Base-by-base conservation (phyloP, 2,329 filamentous ascomycete species). In the Aspergillus unguis region DNA sequence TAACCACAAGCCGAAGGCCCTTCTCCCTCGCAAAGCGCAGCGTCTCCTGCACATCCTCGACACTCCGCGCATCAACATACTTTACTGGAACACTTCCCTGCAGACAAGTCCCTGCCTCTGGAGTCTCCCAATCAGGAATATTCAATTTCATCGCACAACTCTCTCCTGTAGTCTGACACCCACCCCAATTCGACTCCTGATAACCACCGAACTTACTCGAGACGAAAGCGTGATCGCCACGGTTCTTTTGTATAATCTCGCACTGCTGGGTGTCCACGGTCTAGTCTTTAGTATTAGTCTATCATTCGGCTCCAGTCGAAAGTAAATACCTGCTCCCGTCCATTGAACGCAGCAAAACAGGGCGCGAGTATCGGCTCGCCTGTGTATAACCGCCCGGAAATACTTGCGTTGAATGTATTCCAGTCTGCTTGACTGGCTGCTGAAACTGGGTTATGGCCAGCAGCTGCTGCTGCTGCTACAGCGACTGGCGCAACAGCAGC, bases 41-140 rank as follows among this genome's bases (percentile, higher is more conserved):
- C 10, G 43, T 44, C 27, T 41, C 48, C 29, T 52, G 44, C 5
- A 55, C 36, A 35, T 55, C 52, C n/a, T 45, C 38, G 33, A 55
- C 52, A 26, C 29, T 44, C 11, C 27, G 43, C n/a, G 44, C 48
- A 44, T 55, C 52, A 5, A 55, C 40, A 37, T 55, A 55, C 25
- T 44, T 44, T 23, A 5, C 23, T 4, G 52, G 33, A 8, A 55
- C 48, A 32, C 52, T 54, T 10, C 52, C 52, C 47, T 54, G 52
- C 23, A 6, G n/a, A n/a, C 52, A 54, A 5, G 28, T n/a, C 25
- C 36, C 31, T 10, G 41, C 25, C 29, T 29, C 11, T 3, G 46
- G 46, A 5, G 51, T 53, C 6, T n/a, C 33, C 29, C 26, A 23
- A 42, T 53, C 51, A 3, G 51, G 40, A 10, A 50, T 35, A 3